Evolutionary conservation across 2,329 filamentous ascomycete species (phyloP), one percentile per base, ranked within the genome.

Genomic region (Ophiosphaerella narmari): DNA sequence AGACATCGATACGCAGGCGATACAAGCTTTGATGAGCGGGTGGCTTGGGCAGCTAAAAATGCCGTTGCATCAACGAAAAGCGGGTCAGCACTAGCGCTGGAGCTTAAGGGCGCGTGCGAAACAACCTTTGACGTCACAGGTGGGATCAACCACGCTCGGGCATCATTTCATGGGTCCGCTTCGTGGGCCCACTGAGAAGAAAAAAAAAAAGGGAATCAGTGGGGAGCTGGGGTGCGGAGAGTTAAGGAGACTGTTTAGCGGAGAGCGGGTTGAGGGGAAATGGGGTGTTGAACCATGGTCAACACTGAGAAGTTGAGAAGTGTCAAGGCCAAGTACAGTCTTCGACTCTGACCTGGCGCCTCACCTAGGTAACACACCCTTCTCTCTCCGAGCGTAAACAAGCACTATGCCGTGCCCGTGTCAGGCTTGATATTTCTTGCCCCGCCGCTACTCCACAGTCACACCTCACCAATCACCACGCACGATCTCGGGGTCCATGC

Each of bases 21-120:
- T 47, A 55, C 47, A 61, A 61, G 59, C 54, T 58, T 60, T 49
- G 29, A 41, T 39, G 24, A 26, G 43, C 60, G 54, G 57, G 57
- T 52, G 51, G 51, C 54, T 50, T 57, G 32, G 29, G 35, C 42
- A 13, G 34, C 59, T 60, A 60, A 39, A 29, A 32, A 45, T 50
- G 34, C 42, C 47, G 58, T 60, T 63, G 55, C 62, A 65, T 56
- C 45, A 40, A 35, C 39, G 39, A 60, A 63, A 55, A 59, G 48
- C 50, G 63, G 63, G 55, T 13, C 55, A 26, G 50, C 49, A 47
- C 56, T 57, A 57, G 39, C 42, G 26, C 11, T 9, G 26, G 11
- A 29, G 16, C 16, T 21, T 21, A 4, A 21, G 18, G 4, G 26
- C 11, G 26, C 11, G 26, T 8, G 6, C 26, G 26, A 29, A 29